Base-by-base conservation (phyloP, 2,329 filamentous ascomycete species). In the Fusarium tuaranense region DNA sequence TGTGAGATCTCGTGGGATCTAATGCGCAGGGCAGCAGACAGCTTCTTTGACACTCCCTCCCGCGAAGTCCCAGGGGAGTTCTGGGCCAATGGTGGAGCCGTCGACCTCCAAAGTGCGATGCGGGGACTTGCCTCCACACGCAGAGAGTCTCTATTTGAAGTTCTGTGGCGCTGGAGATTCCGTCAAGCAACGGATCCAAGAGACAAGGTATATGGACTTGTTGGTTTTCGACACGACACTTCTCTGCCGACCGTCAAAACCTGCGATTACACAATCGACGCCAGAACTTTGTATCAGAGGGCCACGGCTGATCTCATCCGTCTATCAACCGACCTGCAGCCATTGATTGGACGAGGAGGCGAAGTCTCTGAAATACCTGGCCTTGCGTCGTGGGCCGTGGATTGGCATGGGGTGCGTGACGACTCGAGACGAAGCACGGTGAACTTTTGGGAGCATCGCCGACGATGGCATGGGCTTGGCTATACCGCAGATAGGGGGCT, bases 331-430 rank as follows among this genome's bases (percentile, higher is more conserved):
- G 60, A 63, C 18, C 20, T 63, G 10, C 30, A 34, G 6, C 41
- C 60, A n/a, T 51, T 63, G n/a, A 63, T 63, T 20, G 60, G 60
- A 12, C 7, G 60, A 34, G 60, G 1, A 76, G 1, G 78, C 61
- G 62, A 65, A 34, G 34, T 65, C 7, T 65, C 62, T 14, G 48
- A 59, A 22, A 65, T 65, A 48, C 63, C 38, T 27, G 63, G 16
- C 12, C 63, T 65, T 9, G 51, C 63, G 6, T 59, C 63, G 30
- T 65, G 51, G 38, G 51, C 53, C 4, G 48, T 65, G 12, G 48
- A 57, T 7, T 65, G 62, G 48, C 16, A 57, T 2, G 62, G 48
- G 5, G 62, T 65, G 14, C 34, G 32, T 22, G 62, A 65, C 9
- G 36, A 39, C 4, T 57, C 48, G 7, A 57, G 12, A 12, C 48